Evolutionary conservation across 139 green algal genomes (phyloP), one percentile per base, ranked within the genome.

Genomic region (Chlorella ohadii): DNA sequence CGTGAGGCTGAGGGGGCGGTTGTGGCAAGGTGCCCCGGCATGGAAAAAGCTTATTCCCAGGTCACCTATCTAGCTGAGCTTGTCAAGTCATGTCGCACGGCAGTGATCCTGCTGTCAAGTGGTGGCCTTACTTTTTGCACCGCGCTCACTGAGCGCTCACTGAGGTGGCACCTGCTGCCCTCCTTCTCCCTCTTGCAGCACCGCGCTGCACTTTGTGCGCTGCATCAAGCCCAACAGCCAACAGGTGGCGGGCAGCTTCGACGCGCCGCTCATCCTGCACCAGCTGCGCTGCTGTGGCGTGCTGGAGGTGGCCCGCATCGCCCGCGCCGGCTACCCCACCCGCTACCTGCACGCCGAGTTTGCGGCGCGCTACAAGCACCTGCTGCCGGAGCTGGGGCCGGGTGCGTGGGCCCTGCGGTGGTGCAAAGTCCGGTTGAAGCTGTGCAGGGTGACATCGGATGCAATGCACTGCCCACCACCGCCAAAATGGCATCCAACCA

Each of bases 271-370:
- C 51, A 90, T 96, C 39, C 91, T 99, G 87, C 93, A 98, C 68
- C 96, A 99, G 79, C 95, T 99, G 79, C 88, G 96, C n/a, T 98
- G 96, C 89, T 97, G 96, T 77, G 96, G 96, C 55, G 96, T 99
- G 80, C 85, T 98, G 71, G 96, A 99, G 88, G 96, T 98, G 22
- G 93, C 97, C 0, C 92, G 96, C 68, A 98, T 99, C 56, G 93
- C 92, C 12, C 92, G 90, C 23, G 96, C 96, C 2, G 96, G 96
- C 59, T 99, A 97, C 91, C 96, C 96, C 70, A 97, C 95, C 17
- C 92, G 96, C n/a, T 96, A 95, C 88, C 82, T 74, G 28, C 92
- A 94, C 81, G 82, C 86, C 27, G 88, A 95, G 27, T 99, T 99
- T 91, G 91, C 95, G 3, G 82, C 94, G 72, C 90, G 96, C 57